Conservation (phyloP, 1,139 yeast genomes). For the Sugiyamaella japonica region DNA sequence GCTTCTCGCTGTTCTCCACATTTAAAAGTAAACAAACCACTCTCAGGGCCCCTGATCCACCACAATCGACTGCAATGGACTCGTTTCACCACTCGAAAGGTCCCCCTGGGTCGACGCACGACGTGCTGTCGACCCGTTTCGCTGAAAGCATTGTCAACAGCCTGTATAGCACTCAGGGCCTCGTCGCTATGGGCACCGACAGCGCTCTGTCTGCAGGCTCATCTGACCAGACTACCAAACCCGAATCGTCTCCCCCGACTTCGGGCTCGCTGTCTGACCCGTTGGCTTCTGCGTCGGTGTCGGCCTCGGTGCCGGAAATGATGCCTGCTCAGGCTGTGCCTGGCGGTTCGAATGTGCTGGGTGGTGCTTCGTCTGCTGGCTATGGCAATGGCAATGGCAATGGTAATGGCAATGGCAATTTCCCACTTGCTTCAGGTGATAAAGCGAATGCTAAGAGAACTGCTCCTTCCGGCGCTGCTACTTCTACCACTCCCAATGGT, state of each 20-base stretch:
- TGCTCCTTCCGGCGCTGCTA: neutral
- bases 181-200: neutral
- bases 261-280: neutral
- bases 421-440: too few relatives aligned
- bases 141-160: constrained; percentile 17
- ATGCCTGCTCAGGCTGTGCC: neutral
- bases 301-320: neutral
- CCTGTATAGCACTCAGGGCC: neutral
- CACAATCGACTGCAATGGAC: neutral
- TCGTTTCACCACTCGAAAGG: neutral
- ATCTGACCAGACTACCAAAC: neutral
- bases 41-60: neutral
- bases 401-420: too few relatives aligned
- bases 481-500: neutral
- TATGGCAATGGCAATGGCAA: neutral
- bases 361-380: neutral
- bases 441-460: too few relatives aligned
- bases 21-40: constrained; percentile 8
- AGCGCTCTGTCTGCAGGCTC: constrained; percentile 1
- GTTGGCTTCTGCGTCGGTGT: neutral
- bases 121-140: constrained; percentile 7
- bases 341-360: neutral
- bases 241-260: neutral
- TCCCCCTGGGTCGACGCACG: neutral
- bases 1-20: neutral